phyloP scores from a whole-genome alignment of 768 basidiomycete genomes.

The Russula foetens region DNA sequence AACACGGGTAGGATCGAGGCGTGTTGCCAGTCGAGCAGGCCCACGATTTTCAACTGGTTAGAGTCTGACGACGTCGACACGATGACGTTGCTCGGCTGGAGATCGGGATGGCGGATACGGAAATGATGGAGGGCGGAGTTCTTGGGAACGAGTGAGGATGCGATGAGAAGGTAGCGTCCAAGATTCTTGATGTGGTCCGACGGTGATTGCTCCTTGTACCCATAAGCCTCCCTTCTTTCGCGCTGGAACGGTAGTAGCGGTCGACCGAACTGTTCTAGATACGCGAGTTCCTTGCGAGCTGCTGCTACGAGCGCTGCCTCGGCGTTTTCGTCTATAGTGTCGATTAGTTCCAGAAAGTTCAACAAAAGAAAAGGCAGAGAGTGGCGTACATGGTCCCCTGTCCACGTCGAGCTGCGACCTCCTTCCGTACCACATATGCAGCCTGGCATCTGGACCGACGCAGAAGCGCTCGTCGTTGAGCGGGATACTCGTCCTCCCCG shows the following conservation, averaged over 20 bases:
- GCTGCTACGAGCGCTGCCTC: slow-evolving; percentile 35
- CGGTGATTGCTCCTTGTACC: slow-evolving; percentile 36
- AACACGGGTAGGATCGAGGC: slow-evolving; percentile 43
- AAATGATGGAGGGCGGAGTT: slow-evolving; percentile 34
- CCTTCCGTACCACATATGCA: slow-evolving; percentile 41
- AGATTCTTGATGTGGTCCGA: slow-evolving; percentile 42
- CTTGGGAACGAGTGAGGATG: slow-evolving; percentile 37
- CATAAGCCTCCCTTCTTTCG: slow-evolving; percentile 36
- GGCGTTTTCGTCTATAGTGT: slow-evolving; percentile 35
- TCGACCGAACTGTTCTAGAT: slow-evolving; percentile 40
- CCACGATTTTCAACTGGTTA: slow-evolving; percentile 29
- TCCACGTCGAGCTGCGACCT: slow-evolving; percentile 41
- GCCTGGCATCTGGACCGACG: slow-evolving; percentile 18
- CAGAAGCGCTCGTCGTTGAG: background rate
- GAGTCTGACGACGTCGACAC: slow-evolving; percentile 40
- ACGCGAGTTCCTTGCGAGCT: slow-evolving; percentile 41
- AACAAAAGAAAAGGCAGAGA: slow-evolving; percentile 26
- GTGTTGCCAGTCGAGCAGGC: slow-evolving; percentile 51
- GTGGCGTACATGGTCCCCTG: slow-evolving; percentile 43
- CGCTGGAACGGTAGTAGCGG: slow-evolving; percentile 38
- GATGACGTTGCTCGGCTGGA: slow-evolving; percentile 39
- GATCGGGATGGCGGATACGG: slow-evolving; percentile 39
- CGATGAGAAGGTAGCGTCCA: slow-evolving; percentile 39
- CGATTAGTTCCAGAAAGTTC: slow-evolving; percentile 25
- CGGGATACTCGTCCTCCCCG: background rate